phyloP scores from a whole-genome alignment of 73 alveolate genomes.

The Stentor roeselii region DNA sequence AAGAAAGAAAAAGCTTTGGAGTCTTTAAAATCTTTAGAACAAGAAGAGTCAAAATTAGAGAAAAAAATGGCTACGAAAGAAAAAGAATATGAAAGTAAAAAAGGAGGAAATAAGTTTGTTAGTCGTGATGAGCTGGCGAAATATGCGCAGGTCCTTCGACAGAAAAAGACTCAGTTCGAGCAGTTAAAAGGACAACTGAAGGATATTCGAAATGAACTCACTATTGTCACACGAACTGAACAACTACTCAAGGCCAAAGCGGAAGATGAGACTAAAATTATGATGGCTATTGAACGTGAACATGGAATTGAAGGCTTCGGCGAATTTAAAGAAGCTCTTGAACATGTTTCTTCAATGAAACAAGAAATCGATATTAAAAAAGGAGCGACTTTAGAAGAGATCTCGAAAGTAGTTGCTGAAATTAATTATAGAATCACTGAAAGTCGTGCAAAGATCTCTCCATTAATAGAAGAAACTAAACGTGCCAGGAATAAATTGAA shows the following conservation, averaged over 20 bases:
- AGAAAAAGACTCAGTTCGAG: conserved; percentile 70
- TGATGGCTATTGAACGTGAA: conserved; percentile 53
- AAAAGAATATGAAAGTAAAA: conserved; percentile 69
- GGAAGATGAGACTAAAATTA: conserved; percentile 49
- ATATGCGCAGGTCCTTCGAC: conserved; percentile 81
- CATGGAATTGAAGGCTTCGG: conserved; percentile 61
- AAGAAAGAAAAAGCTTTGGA: conserved; percentile 74
- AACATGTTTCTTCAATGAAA: conserved; percentile 44
- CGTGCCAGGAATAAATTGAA: conserved; percentile 45
- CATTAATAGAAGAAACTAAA: conserved; percentile 51
- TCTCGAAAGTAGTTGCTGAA: conserved; percentile 57
- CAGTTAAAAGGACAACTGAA: conserved; percentile 76
- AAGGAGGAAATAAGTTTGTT: conserved; percentile 79
- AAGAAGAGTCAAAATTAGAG: conserved; percentile 79
- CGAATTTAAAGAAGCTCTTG: conserved; percentile 46
- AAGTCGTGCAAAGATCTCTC: conserved; percentile 67
- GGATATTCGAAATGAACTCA: conserved; percentile 78
- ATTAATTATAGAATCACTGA: conserved; percentile 69
- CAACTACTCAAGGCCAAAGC: conserved; percentile 76
- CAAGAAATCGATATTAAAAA: conserved; percentile 47
- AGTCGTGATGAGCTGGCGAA: conserved; percentile 87
- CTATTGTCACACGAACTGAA: conserved; percentile 76
- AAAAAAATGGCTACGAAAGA: conserved; percentile 76
- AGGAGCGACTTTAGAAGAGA: conserved; percentile 50
- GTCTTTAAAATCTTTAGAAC: conserved; percentile 68